A percentile compares a stretch with the other conserved stretches of the same genome.
Evolutionary conservation across 73 alveolate genomes (phyloP).

Genomic region (Paramecium octaurelia): DNA sequence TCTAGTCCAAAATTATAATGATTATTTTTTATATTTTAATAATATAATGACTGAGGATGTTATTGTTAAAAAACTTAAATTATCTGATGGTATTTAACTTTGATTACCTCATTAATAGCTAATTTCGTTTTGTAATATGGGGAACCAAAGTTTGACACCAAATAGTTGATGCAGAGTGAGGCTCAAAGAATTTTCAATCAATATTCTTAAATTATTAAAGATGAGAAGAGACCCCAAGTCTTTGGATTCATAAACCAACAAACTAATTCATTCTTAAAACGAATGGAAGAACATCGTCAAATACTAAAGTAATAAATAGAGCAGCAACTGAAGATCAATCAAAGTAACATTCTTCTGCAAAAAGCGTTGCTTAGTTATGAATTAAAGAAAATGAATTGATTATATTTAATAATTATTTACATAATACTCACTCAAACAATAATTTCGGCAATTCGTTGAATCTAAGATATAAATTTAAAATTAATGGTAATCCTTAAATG

Average conservation of each 20-base stretch:
- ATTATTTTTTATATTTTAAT: neutral
- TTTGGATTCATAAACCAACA: neutral
- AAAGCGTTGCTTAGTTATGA: neutral
- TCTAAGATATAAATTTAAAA: constrained; percentile 46
- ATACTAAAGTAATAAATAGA: neutral
- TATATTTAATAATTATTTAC: neutral
- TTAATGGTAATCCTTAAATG: constrained; percentile 55
- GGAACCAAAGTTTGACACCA: neutral
- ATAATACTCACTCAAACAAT: neutral
- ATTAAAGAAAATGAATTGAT: neutral
- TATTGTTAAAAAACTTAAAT: neutral
- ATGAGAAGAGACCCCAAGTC: neutral
- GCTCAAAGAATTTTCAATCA: constrained; percentile 30
- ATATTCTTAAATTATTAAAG: constrained; percentile 27
- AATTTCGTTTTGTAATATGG: neutral
- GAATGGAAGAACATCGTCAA: neutral
- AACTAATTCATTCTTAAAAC: neutral
- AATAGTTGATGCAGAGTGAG: neutral
- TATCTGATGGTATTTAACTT: neutral
- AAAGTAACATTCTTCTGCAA: neutral
- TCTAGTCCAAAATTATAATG: neutral
- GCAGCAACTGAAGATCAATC: neutral
- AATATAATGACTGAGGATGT: neutral
- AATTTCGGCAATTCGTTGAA: constrained; percentile 44
- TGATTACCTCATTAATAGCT: neutral